phyloP scores from a whole-genome alignment of 83 land plant species.

The Larix sibirica region DNA sequence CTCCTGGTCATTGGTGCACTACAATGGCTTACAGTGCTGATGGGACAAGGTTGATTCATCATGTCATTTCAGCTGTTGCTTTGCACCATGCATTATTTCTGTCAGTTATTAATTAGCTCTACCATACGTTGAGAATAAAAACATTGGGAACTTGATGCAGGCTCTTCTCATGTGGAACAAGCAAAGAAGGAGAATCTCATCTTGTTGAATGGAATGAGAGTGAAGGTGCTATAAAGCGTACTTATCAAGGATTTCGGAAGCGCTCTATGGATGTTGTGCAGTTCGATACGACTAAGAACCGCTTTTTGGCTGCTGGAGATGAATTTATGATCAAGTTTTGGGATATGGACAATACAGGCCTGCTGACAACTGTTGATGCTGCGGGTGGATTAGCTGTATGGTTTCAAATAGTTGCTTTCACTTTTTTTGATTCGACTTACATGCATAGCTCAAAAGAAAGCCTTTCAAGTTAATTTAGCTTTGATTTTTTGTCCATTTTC shows the following conservation, averaged over 20 bases:
- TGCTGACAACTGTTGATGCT: conserved; percentile 72
- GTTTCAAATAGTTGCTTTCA: neutral
- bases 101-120: neutral
- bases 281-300: conserved; percentile 84
- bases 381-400: conserved; percentile 88
- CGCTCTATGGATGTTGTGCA: conserved; percentile 77
- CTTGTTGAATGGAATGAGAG: conserved; percentile 97
- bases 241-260: conserved; percentile 83
- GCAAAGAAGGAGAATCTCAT: conserved; percentile 87
- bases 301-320: conserved; percentile 91
- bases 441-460: neutral
- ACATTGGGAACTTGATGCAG: conserved; percentile 27
- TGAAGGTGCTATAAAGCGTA: conserved; percentile 88
- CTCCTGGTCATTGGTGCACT: conserved; percentile 91
- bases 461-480: neutral
- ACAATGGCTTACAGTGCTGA: conserved; percentile 96
- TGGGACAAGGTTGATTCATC: conserved; percentile 70
- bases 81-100: conserved; percentile 9
- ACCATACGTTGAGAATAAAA: neutral
- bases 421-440: neutral
- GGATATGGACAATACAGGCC: conserved; percentile 83
- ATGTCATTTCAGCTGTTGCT: neutral
- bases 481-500: conserved; percentile 19
- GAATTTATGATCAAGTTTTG: conserved; percentile 80
- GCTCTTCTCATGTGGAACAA: conserved; percentile 94